A percentile compares a stretch with the other conserved stretches of the same genome.
These are phyloP conservation scores for Erucastrum elatum DNA, from an alignment of 345 rosid genomes.

Conservation along the genomic window DNA sequence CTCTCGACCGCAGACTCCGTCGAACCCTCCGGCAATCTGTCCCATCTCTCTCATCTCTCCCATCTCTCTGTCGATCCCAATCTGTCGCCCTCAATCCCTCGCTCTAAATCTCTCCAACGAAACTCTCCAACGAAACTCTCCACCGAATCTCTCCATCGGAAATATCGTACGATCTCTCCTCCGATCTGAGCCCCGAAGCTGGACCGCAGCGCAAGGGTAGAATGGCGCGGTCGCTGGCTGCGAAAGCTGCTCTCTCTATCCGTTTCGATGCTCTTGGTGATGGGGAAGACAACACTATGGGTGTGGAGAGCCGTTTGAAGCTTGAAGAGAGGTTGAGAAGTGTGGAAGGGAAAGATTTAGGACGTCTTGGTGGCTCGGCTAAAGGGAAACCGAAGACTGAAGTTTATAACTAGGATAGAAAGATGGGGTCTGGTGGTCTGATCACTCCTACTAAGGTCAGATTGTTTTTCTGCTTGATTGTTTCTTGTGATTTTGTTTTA, in stretches of 20 bases:
- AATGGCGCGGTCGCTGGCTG: constrained; percentile 85
- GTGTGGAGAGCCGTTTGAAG: constrained; percentile 81
- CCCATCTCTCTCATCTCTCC: too few relatives aligned
- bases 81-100: too few relatives aligned
- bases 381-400: constrained; percentile 92
- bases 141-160: too few relatives aligned
- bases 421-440: constrained; percentile 65
- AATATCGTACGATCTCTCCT: too few relatives aligned
- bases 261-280: constrained; percentile 91
- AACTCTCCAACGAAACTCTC: too few relatives aligned
- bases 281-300: constrained; percentile 70
- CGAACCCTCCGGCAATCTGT: too few relatives aligned
- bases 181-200: constrained; percentile 46
- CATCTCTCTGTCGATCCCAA: too few relatives aligned
- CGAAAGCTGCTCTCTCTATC: constrained; percentile 76
- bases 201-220: constrained; percentile 79
- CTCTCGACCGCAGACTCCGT: too few relatives aligned
- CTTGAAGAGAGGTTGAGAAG: constrained; percentile 79
- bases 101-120: too few relatives aligned
- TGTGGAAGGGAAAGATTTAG: constrained; percentile 75
- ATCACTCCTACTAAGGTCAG: neutral
- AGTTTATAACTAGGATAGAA: constrained; percentile 75
- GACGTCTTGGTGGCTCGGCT: constrained; percentile 76
- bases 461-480: neutral
- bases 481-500: neutral